Conservation (phyloP, 768 basidiomycete genomes). For the Lentinula sp. region DNA sequence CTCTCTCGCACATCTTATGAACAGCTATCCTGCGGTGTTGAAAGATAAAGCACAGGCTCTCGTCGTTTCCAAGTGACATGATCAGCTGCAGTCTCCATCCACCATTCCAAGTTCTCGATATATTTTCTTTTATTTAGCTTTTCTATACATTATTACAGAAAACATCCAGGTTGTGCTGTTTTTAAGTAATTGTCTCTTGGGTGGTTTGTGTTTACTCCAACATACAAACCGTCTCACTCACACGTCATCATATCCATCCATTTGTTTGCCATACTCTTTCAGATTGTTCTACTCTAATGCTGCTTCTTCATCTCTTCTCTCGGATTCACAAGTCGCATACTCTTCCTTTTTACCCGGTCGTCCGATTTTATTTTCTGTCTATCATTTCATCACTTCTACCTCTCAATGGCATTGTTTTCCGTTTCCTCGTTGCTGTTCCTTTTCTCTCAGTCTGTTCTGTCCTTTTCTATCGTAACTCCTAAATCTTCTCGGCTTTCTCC, state of each 20-base stretch:
- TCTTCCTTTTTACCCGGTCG: not conserved
- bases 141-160: too few relatives aligned
- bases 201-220: too few relatives aligned
- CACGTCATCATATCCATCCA: too few relatives aligned
- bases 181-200: too few relatives aligned
- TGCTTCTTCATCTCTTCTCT: not conserved
- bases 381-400: not conserved
- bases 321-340: not conserved
- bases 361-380: not conserved
- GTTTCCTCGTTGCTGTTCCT: not conserved
- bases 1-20: slow-evolving; percentile 79
- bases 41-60: slow-evolving; percentile 64
- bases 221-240: too few relatives aligned
- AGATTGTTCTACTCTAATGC: too few relatives aligned
- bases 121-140: not conserved
- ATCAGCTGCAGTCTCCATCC: not conserved
- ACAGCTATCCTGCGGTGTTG: slow-evolving; percentile 76
- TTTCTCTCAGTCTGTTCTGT: not conserved
- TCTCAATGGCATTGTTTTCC: not conserved
- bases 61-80: slow-evolving; percentile 15
- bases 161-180: too few relatives aligned
- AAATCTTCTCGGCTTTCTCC: not conserved
- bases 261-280: too few relatives aligned
- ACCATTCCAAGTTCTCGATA: not conserved
- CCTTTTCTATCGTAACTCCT: too few relatives aligned